Evolutionary conservation across 2,329 filamentous ascomycete species (phyloP).

Genomic region (Beauveria scarabaeidicola): DNA sequence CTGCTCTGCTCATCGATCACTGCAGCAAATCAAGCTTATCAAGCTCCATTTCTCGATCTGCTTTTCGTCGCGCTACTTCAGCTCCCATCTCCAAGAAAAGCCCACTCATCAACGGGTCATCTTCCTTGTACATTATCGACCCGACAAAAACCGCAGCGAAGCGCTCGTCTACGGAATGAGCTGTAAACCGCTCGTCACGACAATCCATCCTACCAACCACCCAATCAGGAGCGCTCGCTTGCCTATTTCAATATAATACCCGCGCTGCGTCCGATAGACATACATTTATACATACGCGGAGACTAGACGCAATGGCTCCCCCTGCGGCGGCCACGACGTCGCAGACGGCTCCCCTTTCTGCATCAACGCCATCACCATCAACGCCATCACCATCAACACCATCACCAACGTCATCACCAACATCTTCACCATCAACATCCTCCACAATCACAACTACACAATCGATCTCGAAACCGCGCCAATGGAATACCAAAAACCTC

Average conservation of each 20-base stretch:
- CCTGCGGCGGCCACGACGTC: not conserved
- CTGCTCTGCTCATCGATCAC: too few species aligned
- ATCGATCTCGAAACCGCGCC: not conserved
- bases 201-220: too few species aligned
- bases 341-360: not conserved
- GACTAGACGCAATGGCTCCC: not conserved
- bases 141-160: not conserved
- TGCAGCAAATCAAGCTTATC: too few species aligned
- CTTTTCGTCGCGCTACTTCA: too few species aligned
- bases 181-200: not conserved
- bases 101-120: too few species aligned
- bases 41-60: too few species aligned
- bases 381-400: too few species aligned
- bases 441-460: not conserved
- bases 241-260: not conserved
- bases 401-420: not conserved
- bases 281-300: not conserved
- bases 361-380: not conserved
- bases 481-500: slow-evolving; percentile 72
- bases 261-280: not conserved
- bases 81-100: too few species aligned
- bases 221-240: too few species aligned
- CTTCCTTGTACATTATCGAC: not conserved
- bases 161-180: not conserved
- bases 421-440: not conserved